Percentiles rank a stretch among this genome's conserved stretches.
Conservation (phyloP, 2,329 filamentous ascomycete genomes). For the Cordyceps farinosa region DNA sequence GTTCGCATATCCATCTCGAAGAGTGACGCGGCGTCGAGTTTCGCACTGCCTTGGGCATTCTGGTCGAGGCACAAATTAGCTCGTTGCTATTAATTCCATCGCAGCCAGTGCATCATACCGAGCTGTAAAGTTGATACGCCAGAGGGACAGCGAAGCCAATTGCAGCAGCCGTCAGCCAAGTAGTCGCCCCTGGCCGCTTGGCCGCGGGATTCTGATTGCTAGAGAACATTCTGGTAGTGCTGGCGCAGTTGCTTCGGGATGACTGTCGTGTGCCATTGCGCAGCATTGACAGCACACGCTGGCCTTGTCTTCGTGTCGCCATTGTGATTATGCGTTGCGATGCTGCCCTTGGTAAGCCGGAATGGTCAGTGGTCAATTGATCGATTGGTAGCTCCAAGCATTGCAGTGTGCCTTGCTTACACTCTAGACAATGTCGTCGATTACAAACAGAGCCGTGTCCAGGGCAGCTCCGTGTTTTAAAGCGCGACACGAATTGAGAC, state of each 20-base stretch:
- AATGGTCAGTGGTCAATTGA: not conserved
- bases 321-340: conserved; percentile 20
- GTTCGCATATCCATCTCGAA: conserved; percentile 79
- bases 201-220: conserved; percentile 24
- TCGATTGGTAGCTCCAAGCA: not conserved
- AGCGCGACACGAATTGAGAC: not conserved
- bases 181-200: conserved; percentile 21
- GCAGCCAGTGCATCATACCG: not conserved
- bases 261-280: conserved; percentile 26
- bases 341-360: not conserved
- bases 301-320: conserved; percentile 31
- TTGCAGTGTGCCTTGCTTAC: not conserved
- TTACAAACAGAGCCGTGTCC: not conserved
- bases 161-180: conserved; percentile 38
- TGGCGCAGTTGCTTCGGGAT: conserved; percentile 26
- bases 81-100: not conserved
- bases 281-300: conserved; percentile 30
- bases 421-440: not conserved
- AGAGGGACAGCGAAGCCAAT: conserved; percentile 51
- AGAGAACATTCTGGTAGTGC: conserved; percentile 26
- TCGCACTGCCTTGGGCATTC: conserved; percentile 40
- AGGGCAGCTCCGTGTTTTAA: not conserved
- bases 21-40: conserved; percentile 65
- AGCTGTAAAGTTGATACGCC: conserved; percentile 50
- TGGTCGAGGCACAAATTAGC: conserved; percentile 25